These are phyloP conservation scores for Plasmodium vivax DNA, from an alignment of 169 alveolate genomes.

Conservation along the genomic window DNA sequence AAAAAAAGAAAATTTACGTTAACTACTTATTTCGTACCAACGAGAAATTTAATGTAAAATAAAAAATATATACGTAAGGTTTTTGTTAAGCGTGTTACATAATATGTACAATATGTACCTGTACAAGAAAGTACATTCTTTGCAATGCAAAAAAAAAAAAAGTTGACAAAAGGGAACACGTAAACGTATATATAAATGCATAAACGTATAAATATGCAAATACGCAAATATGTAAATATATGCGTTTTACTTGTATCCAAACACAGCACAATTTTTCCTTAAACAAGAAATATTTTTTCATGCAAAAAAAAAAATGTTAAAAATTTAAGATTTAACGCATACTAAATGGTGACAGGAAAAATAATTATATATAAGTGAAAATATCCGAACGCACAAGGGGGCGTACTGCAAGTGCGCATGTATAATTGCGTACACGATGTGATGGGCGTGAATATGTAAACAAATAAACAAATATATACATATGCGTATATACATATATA, in stretches of 20 bases:
- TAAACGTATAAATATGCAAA: not conserved
- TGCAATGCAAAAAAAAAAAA: slow-evolving; percentile 8
- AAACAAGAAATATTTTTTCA: not conserved
- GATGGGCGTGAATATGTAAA: not conserved
- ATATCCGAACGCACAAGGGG: not conserved
- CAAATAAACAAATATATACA: not conserved
- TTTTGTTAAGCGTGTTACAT: not conserved
- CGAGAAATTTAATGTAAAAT: not conserved
- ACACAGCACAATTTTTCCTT: slow-evolving; percentile 2
- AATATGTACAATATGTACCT: slow-evolving; percentile 6
- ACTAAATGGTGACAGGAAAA: not conserved
- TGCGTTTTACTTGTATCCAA: not conserved
- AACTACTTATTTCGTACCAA: not conserved
- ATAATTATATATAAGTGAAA: slow-evolving; percentile 12
- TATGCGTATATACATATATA: not conserved
- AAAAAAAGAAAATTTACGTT: not conserved
- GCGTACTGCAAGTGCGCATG: not conserved
- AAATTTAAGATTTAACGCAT: slow-evolving; percentile 8
- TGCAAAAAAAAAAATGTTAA: slow-evolving; percentile 5
- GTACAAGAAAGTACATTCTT: slow-evolving; percentile 1
- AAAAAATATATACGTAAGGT: not conserved
- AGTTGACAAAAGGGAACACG: not conserved
- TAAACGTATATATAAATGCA: not conserved
- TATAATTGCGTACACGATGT: not conserved
- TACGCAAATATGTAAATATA: not conserved